Evolutionary conservation across 2,329 filamentous ascomycete species (phyloP), one percentile per base, ranked within the genome.

Genomic region (Plenodomus tracheiphilus): DNA sequence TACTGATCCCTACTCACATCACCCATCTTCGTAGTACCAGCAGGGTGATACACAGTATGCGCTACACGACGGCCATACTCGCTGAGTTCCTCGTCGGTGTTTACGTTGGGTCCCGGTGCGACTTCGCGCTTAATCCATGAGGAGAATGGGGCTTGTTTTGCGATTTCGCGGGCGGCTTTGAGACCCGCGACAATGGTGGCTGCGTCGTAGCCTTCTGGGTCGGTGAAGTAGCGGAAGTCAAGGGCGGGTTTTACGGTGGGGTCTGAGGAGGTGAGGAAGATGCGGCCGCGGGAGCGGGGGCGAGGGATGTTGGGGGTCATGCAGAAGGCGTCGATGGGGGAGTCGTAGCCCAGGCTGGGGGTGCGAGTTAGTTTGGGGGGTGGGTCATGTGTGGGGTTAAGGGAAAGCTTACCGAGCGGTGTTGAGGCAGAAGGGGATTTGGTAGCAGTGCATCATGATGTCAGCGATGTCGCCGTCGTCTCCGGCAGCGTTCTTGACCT

Each of bases 401-500:
- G 22, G 13, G 28, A 10, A 25, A 41, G 39, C 65, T 58, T 68
- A 73, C 70, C 89, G 85, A 46, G 81, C 77, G 1, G 91, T 96
- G 81, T 96, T 96, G 61, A 91, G 84, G 54, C 86, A 89, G 76
- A 96, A 96, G 45, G 91, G 91, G 60, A 96, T 95, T 75, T 96
- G 91, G 79, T 96, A 96, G 82, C 91, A 96, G 78, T 96, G 91
- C 88, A 94, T 94, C 91, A 96, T 96, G 65, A 95, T 77, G 68
- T 96, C 91, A 56, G 88, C 88, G 46, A 89, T 86, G 53, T 88
- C 82, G 43, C 87, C 87, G 61, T 95, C 90, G 2, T 77, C 76
- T 47, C 82, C 82, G 3, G 80, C 82, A 2, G 89, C 88, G 66
- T 92, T 85, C 61, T 83, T 78, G 13, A 79, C 70, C 73, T 95